Base-by-base conservation (phyloP, 257 asterid genomes). In the Capsicum baccatum region DNA sequence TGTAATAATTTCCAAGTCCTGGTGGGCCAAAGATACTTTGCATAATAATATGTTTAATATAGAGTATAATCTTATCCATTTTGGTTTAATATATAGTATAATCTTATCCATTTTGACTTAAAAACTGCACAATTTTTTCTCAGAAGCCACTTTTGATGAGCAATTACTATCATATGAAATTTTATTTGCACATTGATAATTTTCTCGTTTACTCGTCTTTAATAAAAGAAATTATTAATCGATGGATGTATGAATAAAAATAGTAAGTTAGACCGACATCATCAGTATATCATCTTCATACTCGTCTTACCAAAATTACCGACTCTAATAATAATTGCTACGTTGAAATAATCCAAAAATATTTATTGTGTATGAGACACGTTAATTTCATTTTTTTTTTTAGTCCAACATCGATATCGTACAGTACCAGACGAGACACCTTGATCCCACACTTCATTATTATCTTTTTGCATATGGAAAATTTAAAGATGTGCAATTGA, bases 181-280 rank as follows among this genome's bases (percentile, higher is more conserved):
- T 68, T 68, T 37, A 15, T 68, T 2, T 0, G 0, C 52, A 35
- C 8, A 14, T 16, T 0, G 9, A 26, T 26, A 26, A 7, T 14
- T 37, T 66, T 68, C 2, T 8, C 0, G 6, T 3, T 2, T n/a
- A 8, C n/a, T 19, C 12, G 4, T 59, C 5, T n/a, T 10, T 16
- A 1, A 4, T 9, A 60, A 60, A 37, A 8, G 8, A 39, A 68
- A 1, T 15, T 15, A 68, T 0, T 15, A 68, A 16, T 8, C 2
- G 0, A 0, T 2, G 0, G 3, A 0, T 39, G 8, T 0, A 68
- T 0, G 13, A 2, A 3, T 0, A 68, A 8, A 0, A 8, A 15
- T 4, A 68, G 54, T 68, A 37, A 39, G 3, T 37, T 8, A 0
- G 5, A 17, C 19, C 0, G 9, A 66, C 3, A 0, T 0, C 11